These are phyloP conservation scores for Ogataea hybrid DNA, from an alignment of 1,139 yeast species.

Conservation along the genomic window DNA sequence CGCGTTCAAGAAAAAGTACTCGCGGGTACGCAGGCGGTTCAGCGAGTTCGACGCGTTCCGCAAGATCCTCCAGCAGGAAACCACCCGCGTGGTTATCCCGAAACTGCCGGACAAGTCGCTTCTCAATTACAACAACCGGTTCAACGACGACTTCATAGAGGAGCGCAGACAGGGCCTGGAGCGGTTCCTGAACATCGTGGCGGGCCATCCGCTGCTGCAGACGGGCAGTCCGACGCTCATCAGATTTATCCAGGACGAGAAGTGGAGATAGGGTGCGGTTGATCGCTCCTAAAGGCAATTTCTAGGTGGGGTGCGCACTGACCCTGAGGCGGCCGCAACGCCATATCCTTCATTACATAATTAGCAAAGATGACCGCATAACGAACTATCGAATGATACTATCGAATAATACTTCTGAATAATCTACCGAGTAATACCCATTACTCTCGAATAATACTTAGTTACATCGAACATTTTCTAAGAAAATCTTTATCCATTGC, in stretches of 20 bases:
- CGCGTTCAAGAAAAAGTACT: slow-evolving; percentile 64
- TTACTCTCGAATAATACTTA: too few relatives aligned
- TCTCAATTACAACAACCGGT: slow-evolving; percentile 60
- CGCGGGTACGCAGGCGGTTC: slow-evolving; percentile 80
- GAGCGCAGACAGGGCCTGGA: slow-evolving; percentile 82
- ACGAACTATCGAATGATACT: too few relatives aligned
- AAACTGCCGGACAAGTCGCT: slow-evolving; percentile 82
- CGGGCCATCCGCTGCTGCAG: slow-evolving; percentile 92
- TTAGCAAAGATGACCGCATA: slow-evolving; percentile 6
- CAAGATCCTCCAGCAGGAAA: slow-evolving; percentile 70
- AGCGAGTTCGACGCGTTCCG: slow-evolving; percentile 86
- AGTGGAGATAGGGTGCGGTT: slow-evolving; percentile 53
- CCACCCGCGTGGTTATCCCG: slow-evolving; percentile 79
- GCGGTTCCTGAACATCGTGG: slow-evolving; percentile 73
- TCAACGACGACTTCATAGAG: slow-evolving; percentile 81
- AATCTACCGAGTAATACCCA: too few relatives aligned
- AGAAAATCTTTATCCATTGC: slow-evolving; percentile 2
- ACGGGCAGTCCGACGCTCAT: slow-evolving; percentile 82
- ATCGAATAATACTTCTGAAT: too few relatives aligned
- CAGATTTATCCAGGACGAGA: slow-evolving; percentile 85
- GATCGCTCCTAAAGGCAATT: too few relatives aligned
- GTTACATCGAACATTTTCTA: too few relatives aligned
- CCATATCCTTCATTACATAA: neutral
- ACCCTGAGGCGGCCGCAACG: too few relatives aligned
- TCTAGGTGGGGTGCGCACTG: too few relatives aligned